Conservation (phyloP, 2,329 filamentous ascomycete species). For the Phyllosticta capitalensis region DNA sequence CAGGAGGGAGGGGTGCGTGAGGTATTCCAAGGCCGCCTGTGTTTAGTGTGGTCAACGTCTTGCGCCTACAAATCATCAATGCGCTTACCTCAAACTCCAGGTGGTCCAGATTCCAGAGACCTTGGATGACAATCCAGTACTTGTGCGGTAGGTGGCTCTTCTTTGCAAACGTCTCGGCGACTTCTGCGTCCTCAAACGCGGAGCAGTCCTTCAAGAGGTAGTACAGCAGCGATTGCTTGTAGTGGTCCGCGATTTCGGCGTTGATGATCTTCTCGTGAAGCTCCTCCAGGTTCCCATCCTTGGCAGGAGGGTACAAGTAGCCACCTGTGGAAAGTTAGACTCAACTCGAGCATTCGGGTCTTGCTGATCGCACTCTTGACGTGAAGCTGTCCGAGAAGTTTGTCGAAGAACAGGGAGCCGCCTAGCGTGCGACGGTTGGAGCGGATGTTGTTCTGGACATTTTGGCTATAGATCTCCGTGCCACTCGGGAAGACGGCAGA, state of each 20-base stretch:
- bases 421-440: slow-evolving; percentile 57
- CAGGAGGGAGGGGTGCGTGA: slow-evolving; percentile 69
- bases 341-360: background rate
- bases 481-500: slow-evolving; percentile 51
- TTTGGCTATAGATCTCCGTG: slow-evolving; percentile 25
- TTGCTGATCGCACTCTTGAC: slow-evolving; percentile 52
- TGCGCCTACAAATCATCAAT: slow-evolving; percentile 33
- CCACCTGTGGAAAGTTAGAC: slow-evolving; percentile 31
- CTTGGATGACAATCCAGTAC: slow-evolving; percentile 73
- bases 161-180: slow-evolving; percentile 50
- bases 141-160: slow-evolving; percentile 60
- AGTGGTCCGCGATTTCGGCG: slow-evolving; percentile 55
- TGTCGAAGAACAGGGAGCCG: slow-evolving; percentile 69
- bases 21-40: slow-evolving; percentile 54
- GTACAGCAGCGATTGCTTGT: slow-evolving; percentile 75
- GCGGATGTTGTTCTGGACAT: slow-evolving; percentile 53
- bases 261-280: slow-evolving; percentile 63
- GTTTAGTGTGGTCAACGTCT: background rate
- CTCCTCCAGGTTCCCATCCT: slow-evolving; percentile 55
- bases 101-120: slow-evolving; percentile 71
- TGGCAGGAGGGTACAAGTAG: slow-evolving; percentile 65
- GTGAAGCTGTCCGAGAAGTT: slow-evolving; percentile 60
- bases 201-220: slow-evolving; percentile 69
- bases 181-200: slow-evolving; percentile 36
- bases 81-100: slow-evolving; percentile 45